phyloP scores from a whole-genome alignment of 768 basidiomycete species.

The Pleurotus eryngii region DNA sequence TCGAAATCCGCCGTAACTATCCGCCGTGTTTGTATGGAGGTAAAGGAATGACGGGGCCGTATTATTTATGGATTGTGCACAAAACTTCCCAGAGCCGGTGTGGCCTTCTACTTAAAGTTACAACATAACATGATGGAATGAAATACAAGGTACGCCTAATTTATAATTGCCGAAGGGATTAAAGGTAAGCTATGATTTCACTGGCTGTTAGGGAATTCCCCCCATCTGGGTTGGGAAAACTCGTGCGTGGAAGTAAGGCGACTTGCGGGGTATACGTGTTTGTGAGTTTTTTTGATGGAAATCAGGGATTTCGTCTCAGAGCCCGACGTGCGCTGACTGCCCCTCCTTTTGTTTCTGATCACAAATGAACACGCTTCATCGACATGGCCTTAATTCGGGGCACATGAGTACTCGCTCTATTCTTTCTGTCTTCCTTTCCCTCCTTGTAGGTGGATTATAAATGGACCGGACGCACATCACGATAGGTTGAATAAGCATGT shows the following conservation, averaged over 20 bases:
- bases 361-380: constrained; percentile 8
- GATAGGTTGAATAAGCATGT: constrained; percentile 6
- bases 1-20: not conserved
- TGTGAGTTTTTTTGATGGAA: constrained; percentile 8
- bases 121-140: constrained; percentile 3
- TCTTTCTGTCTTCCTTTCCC: not conserved
- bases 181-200: not conserved
- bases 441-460: constrained; percentile 6
- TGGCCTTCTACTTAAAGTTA: not conserved
- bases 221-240: not conserved
- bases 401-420: not conserved
- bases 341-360: constrained; percentile 6
- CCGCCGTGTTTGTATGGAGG: not conserved
- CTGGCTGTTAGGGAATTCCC: not conserved
- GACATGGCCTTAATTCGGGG: constrained; percentile 2
- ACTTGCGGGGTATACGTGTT: not conserved
- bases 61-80: not conserved
- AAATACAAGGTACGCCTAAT: constrained; percentile 1
- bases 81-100: not conserved
- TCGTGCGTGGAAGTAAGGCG: not conserved
- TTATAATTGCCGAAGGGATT: constrained; percentile 2
- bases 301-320: constrained; percentile 6
- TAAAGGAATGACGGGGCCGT: not conserved
- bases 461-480: not conserved
- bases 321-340: not conserved